Evolutionary conservation across 2,329 filamentous ascomycete genomes (phyloP).

Genomic region (Fusarium albidum): DNA sequence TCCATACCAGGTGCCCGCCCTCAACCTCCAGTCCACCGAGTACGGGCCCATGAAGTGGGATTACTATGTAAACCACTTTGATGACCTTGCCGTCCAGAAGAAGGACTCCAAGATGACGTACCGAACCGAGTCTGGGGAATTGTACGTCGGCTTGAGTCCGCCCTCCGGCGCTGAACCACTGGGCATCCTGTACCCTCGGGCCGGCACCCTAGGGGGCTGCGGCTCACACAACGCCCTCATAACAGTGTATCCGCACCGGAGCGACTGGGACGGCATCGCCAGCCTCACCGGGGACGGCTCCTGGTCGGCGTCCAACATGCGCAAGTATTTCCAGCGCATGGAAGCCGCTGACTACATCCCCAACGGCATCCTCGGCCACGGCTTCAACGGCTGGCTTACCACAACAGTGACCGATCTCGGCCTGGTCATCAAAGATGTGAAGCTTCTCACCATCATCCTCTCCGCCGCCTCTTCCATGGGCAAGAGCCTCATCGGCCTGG

Average conservation of each 20-base stretch:
- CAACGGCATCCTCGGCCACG: constrained; percentile 49
- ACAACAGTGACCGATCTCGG: constrained; percentile 29
- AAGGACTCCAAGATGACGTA: constrained; percentile 59
- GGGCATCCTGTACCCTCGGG: constrained; percentile 54
- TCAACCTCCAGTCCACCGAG: constrained; percentile 39
- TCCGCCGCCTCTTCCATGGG: constrained; percentile 40
- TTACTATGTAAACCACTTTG: constrained; percentile 69
- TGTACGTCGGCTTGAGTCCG: constrained; percentile 46
- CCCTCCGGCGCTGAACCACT: constrained; percentile 48
- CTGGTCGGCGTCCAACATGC: constrained; percentile 53
- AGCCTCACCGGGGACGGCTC: constrained; percentile 52
- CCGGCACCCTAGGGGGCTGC: constrained; percentile 54
- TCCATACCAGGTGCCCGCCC: constrained; percentile 41
- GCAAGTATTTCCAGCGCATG: constrained; percentile 50
- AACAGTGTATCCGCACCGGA: constrained; percentile 49
- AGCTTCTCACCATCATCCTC: constrained; percentile 40
- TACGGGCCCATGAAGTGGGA: constrained; percentile 56
- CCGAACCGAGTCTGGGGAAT: constrained; percentile 44
- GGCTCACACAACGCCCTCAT: constrained; percentile 49
- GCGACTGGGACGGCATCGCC: constrained; percentile 52
- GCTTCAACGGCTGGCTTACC: constrained; percentile 51
- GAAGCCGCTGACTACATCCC: constrained; percentile 54
- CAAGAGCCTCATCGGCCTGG: constrained; percentile 23
- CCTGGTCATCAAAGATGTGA: constrained; percentile 40
- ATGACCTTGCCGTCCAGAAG: constrained; percentile 54